Conservation (phyloP, 768 basidiomycete species). For the Tremella yokohamensis region DNA sequence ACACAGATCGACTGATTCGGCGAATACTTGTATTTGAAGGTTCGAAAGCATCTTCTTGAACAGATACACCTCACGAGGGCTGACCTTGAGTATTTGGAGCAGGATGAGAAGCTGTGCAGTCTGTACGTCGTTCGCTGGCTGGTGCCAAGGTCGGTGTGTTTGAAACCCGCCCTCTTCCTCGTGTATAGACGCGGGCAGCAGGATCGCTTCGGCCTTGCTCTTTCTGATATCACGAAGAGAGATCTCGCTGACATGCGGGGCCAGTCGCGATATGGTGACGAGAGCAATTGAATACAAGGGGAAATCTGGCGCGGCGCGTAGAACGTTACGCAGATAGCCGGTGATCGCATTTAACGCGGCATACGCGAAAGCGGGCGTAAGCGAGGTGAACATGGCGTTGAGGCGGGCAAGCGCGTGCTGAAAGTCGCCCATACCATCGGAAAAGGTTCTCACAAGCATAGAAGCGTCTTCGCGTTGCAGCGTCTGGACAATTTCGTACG, state of each 20-base stretch:
- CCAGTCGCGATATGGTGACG: constrained; percentile 22
- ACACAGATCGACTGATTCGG: constrained; percentile 25
- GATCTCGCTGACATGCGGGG: constrained; percentile 23
- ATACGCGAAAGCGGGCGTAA: constrained; percentile 37
- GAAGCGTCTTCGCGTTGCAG: constrained; percentile 35
- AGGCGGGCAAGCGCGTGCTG: constrained; percentile 18
- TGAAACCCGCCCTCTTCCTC: constrained; percentile 44
- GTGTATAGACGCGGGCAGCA: constrained; percentile 43
- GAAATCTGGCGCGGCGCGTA: constrained; percentile 18
- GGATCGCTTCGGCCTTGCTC: constrained; percentile 37
- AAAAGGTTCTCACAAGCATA: constrained; percentile 25
- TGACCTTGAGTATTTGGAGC: constrained; percentile 23
- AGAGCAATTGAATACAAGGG: constrained; percentile 19
- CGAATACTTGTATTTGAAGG: constrained; percentile 32
- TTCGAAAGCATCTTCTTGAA: constrained; percentile 46
- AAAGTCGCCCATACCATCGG: constrained; percentile 20
- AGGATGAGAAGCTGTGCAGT: constrained; percentile 37
- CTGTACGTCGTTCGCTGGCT: constrained; percentile 27
- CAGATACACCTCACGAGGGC: constrained; percentile 37
- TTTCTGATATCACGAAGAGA: constrained; percentile 38
- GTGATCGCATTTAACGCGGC: constrained; percentile 29
- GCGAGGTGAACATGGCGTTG: constrained; percentile 12
- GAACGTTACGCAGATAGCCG: constrained; percentile 27
- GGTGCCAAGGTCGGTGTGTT: constrained; percentile 36
- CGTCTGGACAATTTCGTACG: constrained; percentile 21